Evolutionary conservation across 208 protist species (phyloP), one percentile per base, ranked within the genome.

Genomic region (Phytomonas sp.): DNA sequence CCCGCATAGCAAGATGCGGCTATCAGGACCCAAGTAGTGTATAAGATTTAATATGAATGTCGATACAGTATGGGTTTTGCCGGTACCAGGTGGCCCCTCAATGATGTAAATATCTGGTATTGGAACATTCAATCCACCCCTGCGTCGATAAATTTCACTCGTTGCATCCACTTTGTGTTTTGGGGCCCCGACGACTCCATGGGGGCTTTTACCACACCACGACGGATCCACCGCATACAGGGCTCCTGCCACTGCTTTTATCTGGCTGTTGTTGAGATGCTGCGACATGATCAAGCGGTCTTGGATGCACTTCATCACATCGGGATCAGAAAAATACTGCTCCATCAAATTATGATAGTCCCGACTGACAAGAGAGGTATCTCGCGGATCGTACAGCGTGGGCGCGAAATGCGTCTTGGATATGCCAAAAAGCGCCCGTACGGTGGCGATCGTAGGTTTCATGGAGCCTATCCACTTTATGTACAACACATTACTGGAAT

Each of bases 11-110:
- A 96, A 79, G 42, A 96, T 66, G 29, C 86, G 77, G 36, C 71
- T 70, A 14, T 33, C 42, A 52, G 60, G 63, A n/a, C 69, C 67
- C 5, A 91, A 72, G 65, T 85, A 75, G 31, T 82, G 77, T 68
- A 94, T 74, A 65, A 94, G 60, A 74, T 89, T 93, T 29, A 91
- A 69, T 32, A 79, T 73, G 37, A 94, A 72, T n/a, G 61, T 69
- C 26, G 74, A 87, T 70, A 94, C 89, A 19, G 89, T 97, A 74
- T 97, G 92, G 26, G 92, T 97, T 79, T 97, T 97, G 32, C 92
- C 92, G 10, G 92, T 97, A 29, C 92, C 92, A 5, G 92, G 92
- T 11, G 92, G 92, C 1, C 92, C 92, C 62, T 95, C 88, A 71
- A 97, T 86, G 63, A 97, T 56, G 29, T 90, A 75, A 30, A 93